Evolutionary conservation across 805 yeast species (phyloP), one percentile per base, ranked within the genome.

Genomic region (Starmera quercuum): DNA sequence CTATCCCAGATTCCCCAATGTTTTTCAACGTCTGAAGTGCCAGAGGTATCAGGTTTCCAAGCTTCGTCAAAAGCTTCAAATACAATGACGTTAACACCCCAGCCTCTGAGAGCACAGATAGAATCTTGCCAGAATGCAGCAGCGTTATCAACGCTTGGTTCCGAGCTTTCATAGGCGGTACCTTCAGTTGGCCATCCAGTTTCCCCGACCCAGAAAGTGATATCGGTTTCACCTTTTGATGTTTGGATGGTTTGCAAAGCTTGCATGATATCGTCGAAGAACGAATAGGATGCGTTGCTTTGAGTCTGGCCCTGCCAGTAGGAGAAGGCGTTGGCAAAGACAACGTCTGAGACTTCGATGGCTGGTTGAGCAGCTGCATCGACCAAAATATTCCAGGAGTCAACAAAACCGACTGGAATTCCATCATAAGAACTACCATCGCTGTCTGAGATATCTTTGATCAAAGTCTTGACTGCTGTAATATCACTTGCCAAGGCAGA

Each of bases 231-330:
- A 42, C 95, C 96, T 71, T 90, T 88, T 49, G 73, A 61, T 47
- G 85, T 68, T 72, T 90, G 96, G 52, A 90, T 76, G 41, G 71
- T 68, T 68, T 86, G 95, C 59, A 90, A 67, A 46, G 97, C 96
- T 72, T 90, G 97, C 95, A 88, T 87, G 61, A 90, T 85, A 61
- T 90, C 97, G 59, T 88, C 97, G 47, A 86, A 75, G 81, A 88
- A 90, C 3, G 96, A 86, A 72, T 75, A 84, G 13, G 95, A 76
- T 19, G 96, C 75, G 60, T 88, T 88, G 32, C 60, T 54, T 73
- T 71, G 73, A 46, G 86, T 72, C 68, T 87, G 97, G 29, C 97
- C 97, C 69, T 90, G 97, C 97, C 97, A 90, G 79, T 88, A 90
- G 7, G 97, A 84, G 74, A 90, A 90, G 32, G 96, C 97, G 58